Base-by-base conservation (phyloP, 139 green algal species). In the Chlorella sp. region DNA sequence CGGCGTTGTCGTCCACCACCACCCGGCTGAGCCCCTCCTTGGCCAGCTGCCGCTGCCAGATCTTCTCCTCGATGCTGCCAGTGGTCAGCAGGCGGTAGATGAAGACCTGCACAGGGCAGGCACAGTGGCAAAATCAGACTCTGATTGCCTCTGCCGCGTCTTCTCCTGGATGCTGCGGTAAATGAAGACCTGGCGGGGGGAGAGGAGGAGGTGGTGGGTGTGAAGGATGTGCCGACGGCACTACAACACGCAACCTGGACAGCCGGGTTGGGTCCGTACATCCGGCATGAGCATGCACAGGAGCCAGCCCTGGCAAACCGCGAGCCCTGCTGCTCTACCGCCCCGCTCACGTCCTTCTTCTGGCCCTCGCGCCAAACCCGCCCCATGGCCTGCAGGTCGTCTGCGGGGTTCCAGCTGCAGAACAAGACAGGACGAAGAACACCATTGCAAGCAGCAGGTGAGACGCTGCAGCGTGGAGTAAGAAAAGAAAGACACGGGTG, bases 341-440 rank as follows among this genome's bases (percentile, higher is more conserved):
- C 46, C 7, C 7, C 24, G 9, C 51, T 60, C 54, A 98, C 96
- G 38, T 92, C 92, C 74, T 98, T 98, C 88, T 95, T 94, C 89
- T 99, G 97, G 0, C 97, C 97, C 85, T 99, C 97, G 7, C 97
- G 91, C 97, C 97, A 99, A 67, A 99, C 96, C 46, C 97, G 91
- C 28, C 87, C 86, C 38, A 88, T 88, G n/a, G 83, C 83, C 65
- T 96, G 79, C 64, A 46, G 70, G 89, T 96, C 94, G 70, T 90
- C 93, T 13, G 96, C 96, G 3, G 96, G 96, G 81, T 98, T 97
- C 96, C 96, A 98, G 89, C 43, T 73, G 77, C 32, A 30, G 41
- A 4, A 32, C 1, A 6, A n/a, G 38, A 34, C 60, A 68, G 28
- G 60, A 17, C 9, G 24, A 9, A 16, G 65, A 43, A 32, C 32